Evolutionary conservation across 116 monocot species (phyloP).

Genomic region (Cymodocea nodosa): DNA sequence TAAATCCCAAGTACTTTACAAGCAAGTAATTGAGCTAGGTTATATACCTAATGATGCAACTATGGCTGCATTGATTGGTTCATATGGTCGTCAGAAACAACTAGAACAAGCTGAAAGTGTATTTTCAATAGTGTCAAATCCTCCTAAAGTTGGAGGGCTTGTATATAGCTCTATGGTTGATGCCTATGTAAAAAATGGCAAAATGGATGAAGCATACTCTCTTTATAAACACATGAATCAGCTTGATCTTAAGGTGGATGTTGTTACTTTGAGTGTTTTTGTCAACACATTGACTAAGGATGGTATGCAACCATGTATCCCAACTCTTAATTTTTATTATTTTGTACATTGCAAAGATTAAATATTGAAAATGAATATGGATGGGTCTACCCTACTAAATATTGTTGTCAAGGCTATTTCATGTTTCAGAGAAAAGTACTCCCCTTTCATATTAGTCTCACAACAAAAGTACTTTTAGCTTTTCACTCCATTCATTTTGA

Average conservation of each 20-base stretch:
- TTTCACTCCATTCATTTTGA: not conserved
- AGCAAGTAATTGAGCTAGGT: conserved; percentile 36
- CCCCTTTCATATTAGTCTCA: too few species aligned
- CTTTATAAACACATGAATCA: conserved; percentile 34
- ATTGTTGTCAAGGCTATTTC: not conserved
- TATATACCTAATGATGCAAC: conserved; percentile 38
- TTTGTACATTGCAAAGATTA: not conserved
- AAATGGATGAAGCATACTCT: conserved; percentile 44
- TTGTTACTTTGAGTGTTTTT: conserved; percentile 54
- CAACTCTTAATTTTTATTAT: not conserved
- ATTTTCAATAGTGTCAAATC: conserved; percentile 24
- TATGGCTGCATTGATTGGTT: conserved; percentile 52
- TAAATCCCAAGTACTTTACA: conserved; percentile 32
- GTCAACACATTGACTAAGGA: conserved; percentile 60
- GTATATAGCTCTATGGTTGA: conserved; percentile 61
- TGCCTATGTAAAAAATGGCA: conserved; percentile 51
- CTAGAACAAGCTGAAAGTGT: conserved; percentile 38
- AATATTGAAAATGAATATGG: too few species aligned
- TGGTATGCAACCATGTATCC: conserved; percentile 18
- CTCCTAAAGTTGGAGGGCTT: conserved; percentile 18
- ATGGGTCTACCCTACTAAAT: too few species aligned
- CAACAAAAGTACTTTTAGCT: not conserved
- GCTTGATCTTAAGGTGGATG: conserved; percentile 39
- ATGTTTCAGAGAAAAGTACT: not conserved
- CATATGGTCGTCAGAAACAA: conserved; percentile 39